These are phyloP conservation scores for Magnolia kwangsiensis DNA, from an alignment of 164 flowering plant species.

Conservation along the genomic window DNA sequence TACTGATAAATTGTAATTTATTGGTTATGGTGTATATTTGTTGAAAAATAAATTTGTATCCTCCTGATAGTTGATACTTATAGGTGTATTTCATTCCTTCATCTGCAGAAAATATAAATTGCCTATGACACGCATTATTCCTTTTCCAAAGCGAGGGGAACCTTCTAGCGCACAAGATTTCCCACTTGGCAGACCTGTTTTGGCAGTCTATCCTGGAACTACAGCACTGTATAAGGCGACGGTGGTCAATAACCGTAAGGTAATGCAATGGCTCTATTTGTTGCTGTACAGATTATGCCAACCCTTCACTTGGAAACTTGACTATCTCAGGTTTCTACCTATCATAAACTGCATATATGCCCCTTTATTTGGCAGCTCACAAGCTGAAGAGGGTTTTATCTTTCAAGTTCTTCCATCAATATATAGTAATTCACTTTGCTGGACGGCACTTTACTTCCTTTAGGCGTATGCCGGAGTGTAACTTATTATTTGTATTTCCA, in stretches of 20 bases:
- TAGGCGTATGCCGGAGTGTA: not conserved
- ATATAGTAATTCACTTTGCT: too few relatives aligned
- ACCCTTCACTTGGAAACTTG: not conserved
- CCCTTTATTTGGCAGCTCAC: not conserved
- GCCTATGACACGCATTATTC: conserved; percentile 74
- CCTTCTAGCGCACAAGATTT: conserved; percentile 67
- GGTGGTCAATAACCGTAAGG: conserved; percentile 80
- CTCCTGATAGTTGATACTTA: not conserved
- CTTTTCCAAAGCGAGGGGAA: conserved; percentile 75
- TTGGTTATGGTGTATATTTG: not conserved
- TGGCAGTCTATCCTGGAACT: conserved; percentile 95
- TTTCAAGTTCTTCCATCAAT: not conserved
- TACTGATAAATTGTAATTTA: not conserved
- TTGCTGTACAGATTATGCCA: not conserved
- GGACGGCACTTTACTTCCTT: too few relatives aligned
- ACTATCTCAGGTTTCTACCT: not conserved
- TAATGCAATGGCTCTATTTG: conserved; percentile 17
- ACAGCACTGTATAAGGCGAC: conserved; percentile 96
- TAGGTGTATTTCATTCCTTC: not conserved
- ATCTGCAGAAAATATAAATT: conserved; percentile 70
- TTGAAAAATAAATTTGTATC: not conserved
- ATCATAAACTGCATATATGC: not conserved
- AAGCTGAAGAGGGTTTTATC: not conserved
- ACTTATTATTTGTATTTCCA: not conserved
- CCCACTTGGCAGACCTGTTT: conserved; percentile 74